Percentiles rank a stretch among this genome's conserved stretches.
Conservation (phyloP, 352 stramenopile genomes). For the Phytophthora ohioensis region DNA sequence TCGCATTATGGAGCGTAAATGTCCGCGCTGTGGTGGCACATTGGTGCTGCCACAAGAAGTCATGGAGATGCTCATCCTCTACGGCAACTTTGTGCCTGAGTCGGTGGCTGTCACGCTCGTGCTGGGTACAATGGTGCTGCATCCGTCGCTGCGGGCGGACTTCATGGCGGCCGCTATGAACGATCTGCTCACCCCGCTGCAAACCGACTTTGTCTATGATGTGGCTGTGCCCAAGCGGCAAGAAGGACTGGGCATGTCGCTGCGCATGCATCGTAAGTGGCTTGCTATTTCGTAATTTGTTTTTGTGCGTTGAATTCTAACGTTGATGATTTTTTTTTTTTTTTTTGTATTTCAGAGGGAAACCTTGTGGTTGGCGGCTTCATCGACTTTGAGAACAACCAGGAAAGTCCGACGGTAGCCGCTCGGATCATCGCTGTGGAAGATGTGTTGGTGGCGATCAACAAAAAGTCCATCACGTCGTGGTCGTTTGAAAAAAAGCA, state of each 20-base stretch:
- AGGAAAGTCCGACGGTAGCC: slow-evolving; percentile 79
- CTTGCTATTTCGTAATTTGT: neutral
- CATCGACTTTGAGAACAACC: slow-evolving; percentile 86
- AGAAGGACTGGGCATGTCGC: slow-evolving; percentile 85
- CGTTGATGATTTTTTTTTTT: slow-evolving; percentile 9
- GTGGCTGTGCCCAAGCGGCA: slow-evolving; percentile 81
- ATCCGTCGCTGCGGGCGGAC: slow-evolving; percentile 78
- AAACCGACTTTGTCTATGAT: slow-evolving; percentile 88
- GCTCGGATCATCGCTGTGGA: slow-evolving; percentile 81
- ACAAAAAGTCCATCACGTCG: slow-evolving; percentile 89
- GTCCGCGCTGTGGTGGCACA: slow-evolving; percentile 63
- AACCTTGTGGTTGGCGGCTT: slow-evolving; percentile 84
- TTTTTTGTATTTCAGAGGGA: slow-evolving; percentile 50
- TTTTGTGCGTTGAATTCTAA: slow-evolving; percentile 12
- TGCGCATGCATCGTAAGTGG: slow-evolving; percentile 85
- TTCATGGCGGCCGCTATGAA: slow-evolving; percentile 89
- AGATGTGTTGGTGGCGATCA: slow-evolving; percentile 85
- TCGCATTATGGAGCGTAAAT: slow-evolving; percentile 84
- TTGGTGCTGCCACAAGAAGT: slow-evolving; percentile 79
- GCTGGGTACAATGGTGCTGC: slow-evolving; percentile 72
- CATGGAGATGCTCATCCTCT: slow-evolving; percentile 91
- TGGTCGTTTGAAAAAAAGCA: slow-evolving; percentile 90
- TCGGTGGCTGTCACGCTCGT: slow-evolving; percentile 68
- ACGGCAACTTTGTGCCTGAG: slow-evolving; percentile 84
- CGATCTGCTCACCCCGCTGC: slow-evolving; percentile 77